Evolutionary conservation across 2,329 filamentous ascomycete species (phyloP).

Genomic region (Colletotrichum euphorbiae): DNA sequence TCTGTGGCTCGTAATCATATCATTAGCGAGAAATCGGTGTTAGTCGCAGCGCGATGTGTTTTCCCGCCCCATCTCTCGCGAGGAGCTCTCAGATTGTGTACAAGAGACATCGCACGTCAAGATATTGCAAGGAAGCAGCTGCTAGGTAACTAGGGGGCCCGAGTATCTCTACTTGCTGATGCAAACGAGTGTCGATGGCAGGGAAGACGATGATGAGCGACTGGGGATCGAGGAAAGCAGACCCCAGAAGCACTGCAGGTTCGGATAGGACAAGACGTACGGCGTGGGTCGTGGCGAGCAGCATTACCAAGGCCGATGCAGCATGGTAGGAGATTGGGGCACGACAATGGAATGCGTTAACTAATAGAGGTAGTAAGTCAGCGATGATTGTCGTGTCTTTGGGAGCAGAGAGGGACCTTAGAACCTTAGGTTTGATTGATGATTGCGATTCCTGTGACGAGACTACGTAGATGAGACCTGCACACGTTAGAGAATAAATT

Average conservation of each 20-base stretch:
- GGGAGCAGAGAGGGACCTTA: neutral
- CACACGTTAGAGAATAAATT: too few relatives aligned
- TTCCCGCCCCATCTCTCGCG: neutral
- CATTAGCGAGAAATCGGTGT: constrained; percentile 23
- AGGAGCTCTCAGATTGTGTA: neutral
- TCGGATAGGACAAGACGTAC: constrained; percentile 17
- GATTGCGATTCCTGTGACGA: neutral
- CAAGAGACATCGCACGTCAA: neutral
- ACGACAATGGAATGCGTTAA: neutral
- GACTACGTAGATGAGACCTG: neutral
- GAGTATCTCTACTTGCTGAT: constrained; percentile 3
- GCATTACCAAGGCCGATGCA: constrained; percentile 26
- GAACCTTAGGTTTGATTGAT: neutral
- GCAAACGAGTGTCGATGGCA: neutral
- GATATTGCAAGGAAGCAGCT: neutral
- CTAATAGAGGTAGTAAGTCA: neutral
- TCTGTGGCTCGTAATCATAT: constrained; percentile 23
- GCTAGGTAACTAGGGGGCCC: neutral
- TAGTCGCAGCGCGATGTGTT: constrained; percentile 11
- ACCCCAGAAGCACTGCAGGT: constrained; percentile 1
- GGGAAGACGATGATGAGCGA: constrained; percentile 22
- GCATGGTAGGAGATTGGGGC: constrained; percentile 26
- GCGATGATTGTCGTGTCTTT: neutral
- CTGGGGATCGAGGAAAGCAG: constrained; percentile 10
- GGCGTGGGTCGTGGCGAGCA: constrained; percentile 14